Conservation (phyloP, 805 yeast species). For the Vanderwaltozyma verrucispora region DNA sequence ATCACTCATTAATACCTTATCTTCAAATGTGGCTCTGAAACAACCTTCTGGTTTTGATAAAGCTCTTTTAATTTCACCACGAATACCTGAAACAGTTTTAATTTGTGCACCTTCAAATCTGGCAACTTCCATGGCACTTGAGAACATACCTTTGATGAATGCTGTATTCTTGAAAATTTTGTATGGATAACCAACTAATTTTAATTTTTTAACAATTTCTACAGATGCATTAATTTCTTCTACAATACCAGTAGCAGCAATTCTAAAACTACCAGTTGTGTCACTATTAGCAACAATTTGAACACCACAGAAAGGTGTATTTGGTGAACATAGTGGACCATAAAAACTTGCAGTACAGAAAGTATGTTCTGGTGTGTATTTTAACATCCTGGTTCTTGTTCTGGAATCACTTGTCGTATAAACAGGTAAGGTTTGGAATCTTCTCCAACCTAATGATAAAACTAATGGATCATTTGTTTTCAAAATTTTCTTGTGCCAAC, state of each 20-base stretch:
- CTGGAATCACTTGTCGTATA: slow-evolving; percentile 96
- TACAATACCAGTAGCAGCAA: slow-evolving; percentile 94
- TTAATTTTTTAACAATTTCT: slow-evolving; percentile 91
- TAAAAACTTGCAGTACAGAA: slow-evolving; percentile 92
- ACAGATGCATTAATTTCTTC: slow-evolving; percentile 82
- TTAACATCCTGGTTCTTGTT: slow-evolving; percentile 95
- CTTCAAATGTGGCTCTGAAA: slow-evolving; percentile 95
- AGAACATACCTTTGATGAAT: slow-evolving; percentile 93
- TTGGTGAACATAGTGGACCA: slow-evolving; percentile 96
- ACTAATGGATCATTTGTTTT: slow-evolving; percentile 94
- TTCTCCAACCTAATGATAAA: slow-evolving; percentile 92
- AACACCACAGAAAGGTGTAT: slow-evolving; percentile 94
- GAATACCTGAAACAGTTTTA: slow-evolving; percentile 91
- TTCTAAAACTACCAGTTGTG: slow-evolving; percentile 84
- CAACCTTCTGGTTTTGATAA: slow-evolving; percentile 90
- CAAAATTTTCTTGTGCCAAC: slow-evolving; percentile 96
- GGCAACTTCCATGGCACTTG: slow-evolving; percentile 87
- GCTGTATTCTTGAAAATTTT: slow-evolving; percentile 95
- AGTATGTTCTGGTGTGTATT: slow-evolving; percentile 97
- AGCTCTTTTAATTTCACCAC: slow-evolving; percentile 97
- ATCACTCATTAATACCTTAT: slow-evolving; percentile 84
- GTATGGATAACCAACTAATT: slow-evolving; percentile 89
- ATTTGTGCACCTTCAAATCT: slow-evolving; percentile 97
- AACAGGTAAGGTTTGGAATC: slow-evolving; percentile 93
- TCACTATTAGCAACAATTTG: slow-evolving; percentile 75